phyloP scores from a whole-genome alignment of 2,329 filamentous ascomycete species.

The Epichloe hybrida region DNA sequence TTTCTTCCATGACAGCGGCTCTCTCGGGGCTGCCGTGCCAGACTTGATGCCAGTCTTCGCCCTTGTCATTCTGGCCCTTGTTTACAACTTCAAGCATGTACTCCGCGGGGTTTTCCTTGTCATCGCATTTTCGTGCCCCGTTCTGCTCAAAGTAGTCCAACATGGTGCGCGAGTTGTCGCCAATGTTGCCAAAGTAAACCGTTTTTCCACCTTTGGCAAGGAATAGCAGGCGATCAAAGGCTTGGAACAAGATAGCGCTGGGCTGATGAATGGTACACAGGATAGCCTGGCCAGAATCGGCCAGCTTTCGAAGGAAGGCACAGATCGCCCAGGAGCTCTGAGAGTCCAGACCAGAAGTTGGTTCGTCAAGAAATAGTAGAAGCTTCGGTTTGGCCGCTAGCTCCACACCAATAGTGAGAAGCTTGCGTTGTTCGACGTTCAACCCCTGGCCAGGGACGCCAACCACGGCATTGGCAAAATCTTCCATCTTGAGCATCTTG shows the following conservation, averaged over 20 bases:
- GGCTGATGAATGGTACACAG: slow-evolving; percentile 44
- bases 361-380: slow-evolving; percentile 49
- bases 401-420: slow-evolving; percentile 48
- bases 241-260: slow-evolving; percentile 36
- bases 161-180: slow-evolving; percentile 41
- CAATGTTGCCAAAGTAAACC: slow-evolving; percentile 57
- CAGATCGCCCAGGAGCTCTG: slow-evolving; percentile 52
- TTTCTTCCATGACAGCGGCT: slow-evolving; percentile 41
- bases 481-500: slow-evolving; percentile 51
- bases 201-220: slow-evolving; percentile 51
- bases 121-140: slow-evolving; percentile 44
- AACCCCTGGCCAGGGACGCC: slow-evolving; percentile 48
- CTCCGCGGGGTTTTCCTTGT: slow-evolving; percentile 59
- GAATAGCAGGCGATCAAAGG: slow-evolving; percentile 49
- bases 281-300: slow-evolving; percentile 38
- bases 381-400: slow-evolving; percentile 43
- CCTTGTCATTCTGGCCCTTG: slow-evolving; percentile 22
- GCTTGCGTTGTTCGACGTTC: slow-evolving; percentile 48
- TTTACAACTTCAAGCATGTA: slow-evolving; percentile 52
- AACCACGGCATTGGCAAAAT: slow-evolving; percentile 53
- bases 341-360: slow-evolving; percentile 47
- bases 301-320: slow-evolving; percentile 47
- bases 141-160: slow-evolving; percentile 51
- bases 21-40: slow-evolving; percentile 46
- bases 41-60: slow-evolving; percentile 51